A percentile compares a stretch with the other conserved stretches of the same genome.
Conservation (phyloP, 352 stramenopile genomes). For the Pythium catenulatum region DNA sequence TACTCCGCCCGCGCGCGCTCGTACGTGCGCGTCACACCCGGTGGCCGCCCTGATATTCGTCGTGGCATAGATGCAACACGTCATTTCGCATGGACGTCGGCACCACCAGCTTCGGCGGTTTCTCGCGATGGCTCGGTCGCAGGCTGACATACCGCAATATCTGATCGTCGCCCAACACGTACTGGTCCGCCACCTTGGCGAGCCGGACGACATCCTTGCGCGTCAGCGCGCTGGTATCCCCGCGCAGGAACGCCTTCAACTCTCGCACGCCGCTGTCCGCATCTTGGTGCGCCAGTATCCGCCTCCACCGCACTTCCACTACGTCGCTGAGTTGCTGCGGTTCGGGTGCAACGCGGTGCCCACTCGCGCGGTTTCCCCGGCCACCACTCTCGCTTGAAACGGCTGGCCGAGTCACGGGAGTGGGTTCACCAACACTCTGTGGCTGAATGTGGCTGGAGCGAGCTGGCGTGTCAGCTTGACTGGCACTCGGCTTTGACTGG, state of each 20-base stretch:
- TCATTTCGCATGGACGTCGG: neutral
- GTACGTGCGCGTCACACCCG: conserved; percentile 34
- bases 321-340: neutral
- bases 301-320: neutral
- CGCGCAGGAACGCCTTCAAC: neutral
- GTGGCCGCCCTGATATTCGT: conserved; percentile 28
- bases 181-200: conserved; percentile 41
- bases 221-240: neutral
- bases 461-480: no score
- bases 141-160: conserved; percentile 27
- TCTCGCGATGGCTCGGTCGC: neutral
- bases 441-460: no score
- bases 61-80: conserved; percentile 27
- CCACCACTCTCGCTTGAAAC: neutral
- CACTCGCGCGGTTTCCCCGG: neutral
- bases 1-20: conserved; percentile 9
- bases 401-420: no score
- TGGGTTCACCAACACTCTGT: neutral
- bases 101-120: conserved; percentile 22
- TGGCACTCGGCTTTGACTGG: no score
- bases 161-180: neutral
- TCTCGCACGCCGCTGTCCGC: neutral
- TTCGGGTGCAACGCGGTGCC: neutral
- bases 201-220: neutral
- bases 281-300: conserved; percentile 20